These are phyloP conservation scores for Diplogelasinospora grovesii DNA, from an alignment of 495 filamentous ascomycete species.

Conservation along the genomic window DNA sequence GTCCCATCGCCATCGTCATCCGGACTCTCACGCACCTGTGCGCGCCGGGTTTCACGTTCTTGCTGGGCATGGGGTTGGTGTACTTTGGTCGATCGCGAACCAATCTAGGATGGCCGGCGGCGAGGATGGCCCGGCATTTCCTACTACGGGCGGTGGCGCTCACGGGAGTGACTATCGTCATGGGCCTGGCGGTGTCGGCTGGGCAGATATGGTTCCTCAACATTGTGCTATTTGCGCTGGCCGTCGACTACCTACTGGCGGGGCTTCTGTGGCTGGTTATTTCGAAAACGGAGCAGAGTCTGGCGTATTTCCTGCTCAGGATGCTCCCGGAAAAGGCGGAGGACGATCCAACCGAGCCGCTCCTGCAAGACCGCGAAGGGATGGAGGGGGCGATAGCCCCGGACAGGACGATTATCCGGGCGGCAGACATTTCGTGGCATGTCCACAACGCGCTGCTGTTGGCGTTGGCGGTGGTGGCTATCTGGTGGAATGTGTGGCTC, in stretches of 20 bases:
- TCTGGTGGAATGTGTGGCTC: constrained; percentile 31
- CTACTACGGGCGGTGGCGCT: constrained; percentile 20
- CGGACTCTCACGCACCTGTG: constrained; percentile 28
- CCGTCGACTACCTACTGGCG: constrained; percentile 27
- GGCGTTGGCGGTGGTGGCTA: constrained; percentile 16
- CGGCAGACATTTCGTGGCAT: constrained; percentile 25
- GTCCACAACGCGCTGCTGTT: constrained; percentile 21
- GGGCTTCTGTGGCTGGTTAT: constrained; percentile 24
- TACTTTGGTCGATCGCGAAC: constrained; percentile 27
- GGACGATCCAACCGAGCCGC: constrained; percentile 17
- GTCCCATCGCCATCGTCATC: constrained; percentile 17
- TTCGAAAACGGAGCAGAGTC: constrained; percentile 13
- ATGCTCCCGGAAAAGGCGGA: constrained; percentile 9
- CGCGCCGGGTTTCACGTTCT: constrained; percentile 30
- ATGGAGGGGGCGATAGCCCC: constrained; percentile 10
- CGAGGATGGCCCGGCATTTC: constrained; percentile 24
- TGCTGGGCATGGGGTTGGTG: constrained; percentile 32
- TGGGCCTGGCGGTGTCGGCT: constrained; percentile 11
- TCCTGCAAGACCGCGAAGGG: constrained; percentile 7
- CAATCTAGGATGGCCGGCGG: constrained; percentile 19
- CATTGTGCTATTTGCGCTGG: constrained; percentile 26
- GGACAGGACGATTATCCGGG: constrained; percentile 19
- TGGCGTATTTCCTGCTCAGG: constrained; percentile 15
- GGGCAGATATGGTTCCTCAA: constrained; percentile 29
- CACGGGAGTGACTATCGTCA: constrained; percentile 9